These are phyloP conservation scores for Funneliformis caledonium DNA, from an alignment of 371 early-diverging fungal species.

Conservation along the genomic window DNA sequence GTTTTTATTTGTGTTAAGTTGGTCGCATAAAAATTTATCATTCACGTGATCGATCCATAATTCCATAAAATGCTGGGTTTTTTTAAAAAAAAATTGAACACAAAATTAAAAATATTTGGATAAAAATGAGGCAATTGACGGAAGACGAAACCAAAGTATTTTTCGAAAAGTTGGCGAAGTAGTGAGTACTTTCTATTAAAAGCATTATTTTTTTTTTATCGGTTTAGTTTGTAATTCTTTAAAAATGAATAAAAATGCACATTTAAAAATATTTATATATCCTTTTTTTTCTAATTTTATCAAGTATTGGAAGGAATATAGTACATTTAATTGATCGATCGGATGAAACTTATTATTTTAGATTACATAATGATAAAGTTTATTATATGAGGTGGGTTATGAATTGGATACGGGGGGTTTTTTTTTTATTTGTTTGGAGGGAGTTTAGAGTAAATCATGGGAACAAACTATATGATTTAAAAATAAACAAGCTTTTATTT, in stretches of 20 bases:
- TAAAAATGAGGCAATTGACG: conserved; percentile 88
- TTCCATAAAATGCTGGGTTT: too few relatives aligned
- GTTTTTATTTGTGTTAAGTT: too few relatives aligned
- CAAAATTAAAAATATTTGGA: too few relatives aligned
- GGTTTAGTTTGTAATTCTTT: background rate
- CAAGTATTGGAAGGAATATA: conserved; percentile 93
- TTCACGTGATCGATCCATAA: too few relatives aligned
- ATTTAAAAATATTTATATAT: conserved; percentile 15
- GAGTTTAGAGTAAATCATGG: background rate
- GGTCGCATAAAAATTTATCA: too few relatives aligned
- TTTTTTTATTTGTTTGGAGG: background rate
- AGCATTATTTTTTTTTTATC: conserved; percentile 16
- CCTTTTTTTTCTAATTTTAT: background rate
- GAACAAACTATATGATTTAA: background rate
- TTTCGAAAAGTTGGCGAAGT: conserved; percentile 96
- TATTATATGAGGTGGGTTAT: conserved; percentile 88
- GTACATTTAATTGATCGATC: conserved; percentile 92
- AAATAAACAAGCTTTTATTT: background rate
- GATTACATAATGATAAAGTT: conserved; percentile 91
- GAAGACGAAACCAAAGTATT: conserved; percentile 94
- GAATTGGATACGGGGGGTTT: background rate
- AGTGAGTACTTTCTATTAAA: conserved; percentile 61
- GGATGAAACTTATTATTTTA: conserved; percentile 95
- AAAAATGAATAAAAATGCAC: background rate
- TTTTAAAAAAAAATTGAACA: too few relatives aligned